Percentiles rank a stretch among this genome's conserved stretches.
Evolutionary conservation across 352 stramenopile species (phyloP).

Genomic region (Halophytophthora batemanensis): DNA sequence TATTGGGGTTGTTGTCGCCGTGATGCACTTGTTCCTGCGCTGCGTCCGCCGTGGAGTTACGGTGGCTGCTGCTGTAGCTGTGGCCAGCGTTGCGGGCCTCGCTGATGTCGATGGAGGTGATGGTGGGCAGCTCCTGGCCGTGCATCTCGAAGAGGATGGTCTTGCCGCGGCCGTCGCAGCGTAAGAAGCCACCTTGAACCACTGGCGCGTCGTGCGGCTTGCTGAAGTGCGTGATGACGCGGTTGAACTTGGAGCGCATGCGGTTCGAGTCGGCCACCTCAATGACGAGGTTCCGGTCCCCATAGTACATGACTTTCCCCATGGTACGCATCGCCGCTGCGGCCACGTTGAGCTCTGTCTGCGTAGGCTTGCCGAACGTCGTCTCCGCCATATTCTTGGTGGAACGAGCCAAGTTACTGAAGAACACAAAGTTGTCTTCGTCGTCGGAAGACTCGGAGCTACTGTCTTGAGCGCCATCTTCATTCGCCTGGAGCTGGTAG

Average conservation of each 20-base stretch:
- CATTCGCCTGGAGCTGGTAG: conserved; percentile 51
- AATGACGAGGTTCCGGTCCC: conserved; percentile 73
- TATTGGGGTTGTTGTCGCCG: conserved; percentile 1
- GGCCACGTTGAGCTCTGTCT: conserved; percentile 51
- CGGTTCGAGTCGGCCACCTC: conserved; percentile 82
- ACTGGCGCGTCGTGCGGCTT: conserved; percentile 52
- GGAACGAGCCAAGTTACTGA: conserved; percentile 50
- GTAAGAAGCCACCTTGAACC: conserved; percentile 66
- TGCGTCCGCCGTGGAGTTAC: conserved; percentile 4
- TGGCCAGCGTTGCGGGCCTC: conserved; percentile 7
- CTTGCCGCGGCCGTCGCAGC: conserved; percentile 75
- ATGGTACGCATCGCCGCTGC: conserved; percentile 49
- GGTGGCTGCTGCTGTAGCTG: conserved; percentile 1
- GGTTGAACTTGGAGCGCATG: conserved; percentile 79
- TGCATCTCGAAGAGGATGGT: conserved; percentile 74
- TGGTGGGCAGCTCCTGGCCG: conserved; percentile 42
- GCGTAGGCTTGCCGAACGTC: conserved; percentile 58
- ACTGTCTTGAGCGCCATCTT: conserved; percentile 29
- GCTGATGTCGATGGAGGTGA: conserved; percentile 52
- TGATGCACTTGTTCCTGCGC: conserved; percentile 12
- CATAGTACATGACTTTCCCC: conserved; percentile 77
- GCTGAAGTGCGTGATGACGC: conserved; percentile 75
- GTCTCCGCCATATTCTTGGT: conserved; percentile 71
- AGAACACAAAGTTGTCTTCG: conserved; percentile 64
- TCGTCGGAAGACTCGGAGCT: conserved; percentile 59